Base-by-base conservation (phyloP, 2,329 filamentous ascomycete genomes). In the Zasmidium cellare region DNA sequence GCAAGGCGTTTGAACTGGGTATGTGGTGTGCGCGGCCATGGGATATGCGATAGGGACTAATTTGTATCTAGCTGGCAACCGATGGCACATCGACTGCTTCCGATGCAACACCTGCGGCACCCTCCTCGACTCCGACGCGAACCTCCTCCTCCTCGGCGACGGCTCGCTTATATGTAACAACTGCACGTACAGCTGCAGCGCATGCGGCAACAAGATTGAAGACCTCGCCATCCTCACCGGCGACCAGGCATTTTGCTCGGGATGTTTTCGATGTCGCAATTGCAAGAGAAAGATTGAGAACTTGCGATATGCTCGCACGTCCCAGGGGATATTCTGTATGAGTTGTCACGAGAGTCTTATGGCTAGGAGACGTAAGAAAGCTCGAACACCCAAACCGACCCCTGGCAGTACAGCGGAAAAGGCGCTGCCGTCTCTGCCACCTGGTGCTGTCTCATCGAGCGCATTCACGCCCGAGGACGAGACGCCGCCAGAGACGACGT, bases 201-300 rank as follows among this genome's bases (percentile, higher is more conserved):
- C 92, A 54, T 99, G 94, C 76, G 87, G 87, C 58, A 93, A 96
- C 80, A 99, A 99, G 81, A 99, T 99, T 66, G 94, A 99, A 74
- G 94, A 99, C 73, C 82, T 97, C 62, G 94, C 94, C 63, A 99
- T 99, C 74, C 82, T 99, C 66, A 99, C 94, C 0, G 94, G 94
- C 64, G 94, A 99, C 71, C 93, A 99, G 77, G 94, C 94, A 46
- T 99, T 97, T 74, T 99, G 94, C 77, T 92, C 92, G 46, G 93
- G 91, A 57, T 99, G 94, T 78, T 99, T 99, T 79, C 86, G 92
- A 69, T 99, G 94, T 78, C 85, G 94, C 69, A 99, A 97, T 75
- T 99, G 94, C 82, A 99, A 97, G 80, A 87, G 90, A 73, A 97
- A 97, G 80, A 99, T 99, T 60, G 94, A 99, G 76, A 99, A 99